Evolutionary conservation across 2,329 filamentous ascomycete genomes (phyloP).

Genomic region (Trichoderma polysporum): DNA sequence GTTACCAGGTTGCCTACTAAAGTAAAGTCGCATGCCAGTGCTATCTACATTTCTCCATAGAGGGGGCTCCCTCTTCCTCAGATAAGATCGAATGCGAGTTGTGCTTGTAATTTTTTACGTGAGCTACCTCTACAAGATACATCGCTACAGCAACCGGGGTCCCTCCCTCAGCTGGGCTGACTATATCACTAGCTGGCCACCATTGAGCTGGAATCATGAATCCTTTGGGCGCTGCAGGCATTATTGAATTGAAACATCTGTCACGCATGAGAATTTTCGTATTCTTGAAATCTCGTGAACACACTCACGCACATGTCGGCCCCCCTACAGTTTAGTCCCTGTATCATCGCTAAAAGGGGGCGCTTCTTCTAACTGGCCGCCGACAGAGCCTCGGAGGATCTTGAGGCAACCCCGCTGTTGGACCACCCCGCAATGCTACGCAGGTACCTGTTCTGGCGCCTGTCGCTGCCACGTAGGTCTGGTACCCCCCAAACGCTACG

Average conservation of each 20-base stretch:
- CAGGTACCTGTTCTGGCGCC: background rate
- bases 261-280: background rate
- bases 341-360: background rate
- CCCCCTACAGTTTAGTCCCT: no score
- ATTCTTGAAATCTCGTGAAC: background rate
- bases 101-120: background rate
- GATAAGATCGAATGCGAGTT: background rate
- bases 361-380: background rate
- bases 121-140: background rate
- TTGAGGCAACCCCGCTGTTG: background rate
- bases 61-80: background rate
- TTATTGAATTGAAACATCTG: background rate
- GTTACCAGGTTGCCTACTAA: no score
- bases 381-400: background rate
- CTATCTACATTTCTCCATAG: background rate
- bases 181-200: background rate
- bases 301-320: no score
- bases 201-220: constrained; percentile 1
- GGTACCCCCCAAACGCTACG: background rate
- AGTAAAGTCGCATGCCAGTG: no score
- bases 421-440: background rate
- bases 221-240: background rate
- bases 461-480: background rate
- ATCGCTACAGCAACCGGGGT: background rate
- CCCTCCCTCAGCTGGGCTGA: background rate